Evolutionary conservation across 352 stramenopile genomes (phyloP), one percentile per base, ranked within the genome.

Genomic region (Globisporangium cylindrosporum): DNA sequence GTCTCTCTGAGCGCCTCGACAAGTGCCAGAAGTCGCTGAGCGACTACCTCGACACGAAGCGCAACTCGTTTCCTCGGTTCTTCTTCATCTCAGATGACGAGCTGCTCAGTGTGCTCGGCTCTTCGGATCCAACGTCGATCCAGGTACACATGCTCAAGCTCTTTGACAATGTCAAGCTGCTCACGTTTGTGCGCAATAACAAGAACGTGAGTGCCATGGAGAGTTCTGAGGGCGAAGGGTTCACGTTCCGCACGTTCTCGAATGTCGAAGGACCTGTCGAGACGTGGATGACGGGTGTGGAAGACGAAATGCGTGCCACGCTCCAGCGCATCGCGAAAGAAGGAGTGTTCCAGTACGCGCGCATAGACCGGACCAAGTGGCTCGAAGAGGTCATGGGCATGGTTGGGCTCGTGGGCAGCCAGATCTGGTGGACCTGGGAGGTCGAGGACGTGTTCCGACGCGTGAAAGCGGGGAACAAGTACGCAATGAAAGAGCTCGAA

Each of bases 51-150:
- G 88, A 97, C 59, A 97, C 87, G 22, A 97, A 97, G 62, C 77
- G 91, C 18, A 97, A 97, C 64, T 85, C 91, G 7, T 98, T 98
- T 70, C 89, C 93, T 8, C 84, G 93, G 3, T 98, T 98, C 64
- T 98, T 97, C 75, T 98, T 98, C 77, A 98, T 98, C 67, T 98
- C 93, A 0, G 92, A 98, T 60, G 93, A 98, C 63, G 93, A 98
- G 54, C 66, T 98, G 4, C 75, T 98, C 15, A 96, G 85, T 59
- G 92, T 98, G 24, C 76, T 98, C 2, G 93, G 93, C 0, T 97
- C 88, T 0, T 97, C 90, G 0, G 94, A 98, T 65, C 94, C 94
- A 4, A 96, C 86, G 0, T 97, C 90, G 0, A 97, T 97, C 49
- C 92, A 97, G 81, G 86, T 97, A 0, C 94, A 98, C 73, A 96